A percentile compares a stretch with the other conserved stretches of the same genome.
These are phyloP conservation scores for Annulohypoxylon maeteangense DNA, from an alignment of 495 filamentous ascomycete genomes.

Conservation along the genomic window DNA sequence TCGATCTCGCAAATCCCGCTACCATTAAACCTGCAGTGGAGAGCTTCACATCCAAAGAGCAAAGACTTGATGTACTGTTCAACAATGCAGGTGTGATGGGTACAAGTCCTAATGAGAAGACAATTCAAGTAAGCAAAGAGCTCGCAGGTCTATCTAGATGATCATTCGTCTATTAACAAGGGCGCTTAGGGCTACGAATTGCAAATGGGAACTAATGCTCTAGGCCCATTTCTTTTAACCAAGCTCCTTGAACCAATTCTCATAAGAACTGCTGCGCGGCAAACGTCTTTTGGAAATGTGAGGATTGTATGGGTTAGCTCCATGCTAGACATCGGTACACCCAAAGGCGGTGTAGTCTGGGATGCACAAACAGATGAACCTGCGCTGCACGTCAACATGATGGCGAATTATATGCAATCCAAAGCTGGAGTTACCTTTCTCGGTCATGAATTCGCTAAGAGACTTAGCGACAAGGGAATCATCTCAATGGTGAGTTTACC, in stretches of 20 bases:
- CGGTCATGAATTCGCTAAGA: constrained; percentile 14
- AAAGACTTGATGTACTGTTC: constrained; percentile 5
- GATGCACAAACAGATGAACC: constrained; percentile 40
- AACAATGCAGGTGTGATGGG: constrained; percentile 52
- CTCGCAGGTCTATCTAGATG: neutral
- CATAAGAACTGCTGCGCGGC: constrained; percentile 25
- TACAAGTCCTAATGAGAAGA: constrained; percentile 39
- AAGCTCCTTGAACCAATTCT: constrained; percentile 57
- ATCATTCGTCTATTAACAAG: constrained; percentile 1
- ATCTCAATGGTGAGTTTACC: neutral
- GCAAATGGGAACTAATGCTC: constrained; percentile 55
- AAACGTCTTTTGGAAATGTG: constrained; percentile 46
- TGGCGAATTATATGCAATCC: constrained; percentile 25
- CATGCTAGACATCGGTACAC: constrained; percentile 42
- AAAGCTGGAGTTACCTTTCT: constrained; percentile 27
- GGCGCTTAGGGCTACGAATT: constrained; percentile 48
- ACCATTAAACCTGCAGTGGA: constrained; percentile 2
- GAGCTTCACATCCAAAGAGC: constrained; percentile 2
- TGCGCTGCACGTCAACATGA: constrained; percentile 8
- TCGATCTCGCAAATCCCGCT: constrained; percentile 15
- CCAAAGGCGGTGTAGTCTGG: constrained; percentile 51
- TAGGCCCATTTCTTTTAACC: constrained; percentile 55
- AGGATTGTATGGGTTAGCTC: constrained; percentile 59
- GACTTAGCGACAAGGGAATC: constrained; percentile 10
- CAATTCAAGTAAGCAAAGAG: constrained; percentile 13